These are phyloP conservation scores for Begonia loranthoides DNA, from an alignment of 306 rosid genomes.

Conservation along the genomic window DNA sequence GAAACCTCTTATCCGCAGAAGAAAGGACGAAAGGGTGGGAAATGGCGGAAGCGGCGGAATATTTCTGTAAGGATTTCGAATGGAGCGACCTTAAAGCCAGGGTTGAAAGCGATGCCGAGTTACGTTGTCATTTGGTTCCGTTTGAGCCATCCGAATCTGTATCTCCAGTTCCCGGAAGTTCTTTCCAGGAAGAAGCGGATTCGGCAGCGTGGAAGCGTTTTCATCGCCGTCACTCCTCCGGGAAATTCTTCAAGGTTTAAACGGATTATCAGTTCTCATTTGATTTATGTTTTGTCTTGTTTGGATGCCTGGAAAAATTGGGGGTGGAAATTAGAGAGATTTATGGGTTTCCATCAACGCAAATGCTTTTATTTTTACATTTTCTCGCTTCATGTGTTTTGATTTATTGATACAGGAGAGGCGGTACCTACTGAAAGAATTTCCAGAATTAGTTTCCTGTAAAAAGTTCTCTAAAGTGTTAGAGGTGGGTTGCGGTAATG, in stretches of 20 bases:
- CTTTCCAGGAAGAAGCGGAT: conserved; percentile 19
- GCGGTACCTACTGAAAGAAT: conserved; percentile 76
- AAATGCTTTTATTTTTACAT: neutral
- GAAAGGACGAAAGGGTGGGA: neutral
- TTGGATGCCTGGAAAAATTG: too few species aligned
- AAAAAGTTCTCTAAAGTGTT: conserved; percentile 36
- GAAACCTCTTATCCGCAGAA: too few species aligned
- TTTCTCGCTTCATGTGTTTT: neutral
- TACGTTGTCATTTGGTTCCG: conserved; percentile 44
- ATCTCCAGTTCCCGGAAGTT: neutral
- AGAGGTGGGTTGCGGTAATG: conserved; percentile 93
- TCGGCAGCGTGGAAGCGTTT: conserved; percentile 64
- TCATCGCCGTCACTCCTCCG: conserved; percentile 78
- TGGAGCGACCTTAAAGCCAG: conserved; percentile 65
- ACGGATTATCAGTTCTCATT: too few species aligned
- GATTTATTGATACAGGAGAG: conserved; percentile 41
- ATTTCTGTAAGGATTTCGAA: conserved; percentile 61
- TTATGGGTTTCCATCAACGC: too few species aligned
- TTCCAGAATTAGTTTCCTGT: conserved; percentile 50
- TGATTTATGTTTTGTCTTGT: too few species aligned
- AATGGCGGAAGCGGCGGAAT: conserved; percentile 35
- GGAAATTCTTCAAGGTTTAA: conserved; percentile 80
- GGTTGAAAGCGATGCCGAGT: conserved; percentile 42
- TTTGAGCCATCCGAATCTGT: conserved; percentile 13
- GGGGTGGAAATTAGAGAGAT: too few species aligned